A percentile compares a stretch with the other conserved stretches of the same genome.
Evolutionary conservation across 495 filamentous ascomycete species (phyloP).

Genomic region (Tuber microsphaerosporum): DNA sequence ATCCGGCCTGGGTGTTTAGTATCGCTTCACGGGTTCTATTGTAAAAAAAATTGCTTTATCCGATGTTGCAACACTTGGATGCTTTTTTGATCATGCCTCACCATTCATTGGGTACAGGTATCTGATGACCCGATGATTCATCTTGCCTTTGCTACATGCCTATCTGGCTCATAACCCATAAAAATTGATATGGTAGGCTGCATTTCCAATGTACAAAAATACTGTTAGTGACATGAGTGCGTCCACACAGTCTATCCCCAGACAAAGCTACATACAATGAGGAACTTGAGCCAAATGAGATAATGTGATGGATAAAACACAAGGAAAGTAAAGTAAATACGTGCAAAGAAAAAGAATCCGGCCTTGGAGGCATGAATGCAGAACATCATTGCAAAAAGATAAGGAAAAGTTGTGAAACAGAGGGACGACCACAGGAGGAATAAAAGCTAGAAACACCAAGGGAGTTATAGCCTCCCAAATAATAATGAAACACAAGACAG

Average conservation of each 20-base stretch:
- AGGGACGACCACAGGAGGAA: not conserved
- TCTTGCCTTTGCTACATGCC: not conserved
- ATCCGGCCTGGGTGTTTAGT: slow-evolving; percentile 76
- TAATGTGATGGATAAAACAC: not conserved
- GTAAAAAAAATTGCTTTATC: slow-evolving; percentile 39
- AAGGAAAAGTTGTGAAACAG: not conserved
- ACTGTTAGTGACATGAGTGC: not conserved
- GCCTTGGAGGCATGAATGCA: not conserved
- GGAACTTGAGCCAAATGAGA: not conserved
- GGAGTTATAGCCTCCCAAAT: not conserved
- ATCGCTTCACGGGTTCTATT: slow-evolving; percentile 67
- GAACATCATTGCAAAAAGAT: not conserved
- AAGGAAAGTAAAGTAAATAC: not conserved
- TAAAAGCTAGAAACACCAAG: not conserved
- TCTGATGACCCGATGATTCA: not conserved
- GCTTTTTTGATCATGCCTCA: not conserved
- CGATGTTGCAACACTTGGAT: not conserved
- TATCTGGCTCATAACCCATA: not conserved
- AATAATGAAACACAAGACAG: slow-evolving; percentile 9
- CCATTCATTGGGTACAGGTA: not conserved
- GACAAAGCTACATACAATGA: not conserved
- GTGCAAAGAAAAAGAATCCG: not conserved
- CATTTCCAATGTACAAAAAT: slow-evolving; percentile 5
- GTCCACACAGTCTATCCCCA: not conserved
- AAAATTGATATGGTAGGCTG: not conserved